Evolutionary conservation across 371 early-diverging fungal genomes (phyloP).

Genomic region (Basidiobolus meristosporus): DNA sequence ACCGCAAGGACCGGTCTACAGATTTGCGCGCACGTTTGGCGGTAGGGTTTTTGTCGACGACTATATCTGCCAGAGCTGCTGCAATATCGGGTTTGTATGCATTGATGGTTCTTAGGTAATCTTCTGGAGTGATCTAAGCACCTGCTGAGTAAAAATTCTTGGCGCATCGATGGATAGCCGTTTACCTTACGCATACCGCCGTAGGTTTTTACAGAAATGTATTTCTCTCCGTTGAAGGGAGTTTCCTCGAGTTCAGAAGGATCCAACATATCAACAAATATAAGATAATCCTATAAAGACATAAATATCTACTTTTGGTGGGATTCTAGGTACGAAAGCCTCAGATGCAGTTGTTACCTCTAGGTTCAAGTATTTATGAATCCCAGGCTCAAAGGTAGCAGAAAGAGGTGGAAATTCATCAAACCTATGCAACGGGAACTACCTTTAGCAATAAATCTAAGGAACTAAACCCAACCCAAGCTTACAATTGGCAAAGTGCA

Average conservation of each 20-base stretch:
- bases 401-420: no score
- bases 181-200: conserved; percentile 36
- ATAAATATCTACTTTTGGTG: no score
- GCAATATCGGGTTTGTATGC: conserved; percentile 29
- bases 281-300: no score
- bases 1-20: not conserved
- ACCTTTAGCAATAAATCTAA: no score
- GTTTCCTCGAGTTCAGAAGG: not conserved
- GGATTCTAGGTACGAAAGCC: no score
- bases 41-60: not conserved
- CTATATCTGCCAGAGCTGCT: conserved; percentile 17
- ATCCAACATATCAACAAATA: no score
- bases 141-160: not conserved
- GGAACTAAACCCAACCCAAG: no score
- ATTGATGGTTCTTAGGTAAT: conserved; percentile 22
- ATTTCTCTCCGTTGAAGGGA: conserved; percentile 15
- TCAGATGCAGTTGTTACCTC: no score
- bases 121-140: conserved; percentile 12
- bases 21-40: not conserved
- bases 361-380: no score
- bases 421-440: no score
- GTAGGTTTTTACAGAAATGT: conserved; percentile 36
- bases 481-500: conserved; percentile 41
- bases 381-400: no score
- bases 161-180: no score